phyloP scores from a whole-genome alignment of 2,329 filamentous ascomycete genomes.

The Botrytis cinerea region DNA sequence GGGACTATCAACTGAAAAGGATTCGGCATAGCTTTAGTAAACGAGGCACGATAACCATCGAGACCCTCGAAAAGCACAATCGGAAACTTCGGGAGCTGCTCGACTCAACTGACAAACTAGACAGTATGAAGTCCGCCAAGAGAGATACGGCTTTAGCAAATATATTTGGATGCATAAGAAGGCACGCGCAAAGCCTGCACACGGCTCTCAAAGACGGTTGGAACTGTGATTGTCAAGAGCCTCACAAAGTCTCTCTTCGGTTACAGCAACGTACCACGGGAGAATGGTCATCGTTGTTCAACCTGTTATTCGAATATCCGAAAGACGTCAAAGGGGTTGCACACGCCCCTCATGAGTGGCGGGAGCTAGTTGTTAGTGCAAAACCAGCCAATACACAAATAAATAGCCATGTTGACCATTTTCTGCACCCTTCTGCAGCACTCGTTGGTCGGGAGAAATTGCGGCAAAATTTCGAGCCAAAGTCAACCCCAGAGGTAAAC shows the following conservation, averaged over 20 bases:
- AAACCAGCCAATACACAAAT: background rate
- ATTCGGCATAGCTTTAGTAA: constrained; percentile 35
- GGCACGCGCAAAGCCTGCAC: constrained; percentile 34
- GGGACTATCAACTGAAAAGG: constrained; percentile 36
- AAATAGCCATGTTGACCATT: background rate
- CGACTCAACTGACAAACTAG: constrained; percentile 29
- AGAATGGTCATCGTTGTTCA: constrained; percentile 22
- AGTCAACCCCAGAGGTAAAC: background rate
- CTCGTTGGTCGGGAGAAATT: background rate
- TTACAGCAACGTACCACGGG: constrained; percentile 30
- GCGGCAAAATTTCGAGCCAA: constrained; percentile 11
- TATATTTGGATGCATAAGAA: constrained; percentile 33
- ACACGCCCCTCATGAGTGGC: background rate
- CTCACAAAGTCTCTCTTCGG: constrained; percentile 30
- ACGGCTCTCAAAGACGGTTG: constrained; percentile 31
- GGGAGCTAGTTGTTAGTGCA: background rate
- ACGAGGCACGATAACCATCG: constrained; percentile 28
- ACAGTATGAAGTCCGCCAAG: constrained; percentile 27
- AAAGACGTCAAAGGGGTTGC: background rate
- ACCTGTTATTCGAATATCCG: constrained; percentile 3
- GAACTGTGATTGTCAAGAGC: constrained; percentile 32
- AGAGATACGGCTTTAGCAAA: constrained; percentile 34
- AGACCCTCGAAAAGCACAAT: constrained; percentile 31
- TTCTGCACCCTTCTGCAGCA: background rate
- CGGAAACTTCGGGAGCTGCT: constrained; percentile 32